phyloP scores from a whole-genome alignment of 768 basidiomycete species.

The Suillus spraguei region DNA sequence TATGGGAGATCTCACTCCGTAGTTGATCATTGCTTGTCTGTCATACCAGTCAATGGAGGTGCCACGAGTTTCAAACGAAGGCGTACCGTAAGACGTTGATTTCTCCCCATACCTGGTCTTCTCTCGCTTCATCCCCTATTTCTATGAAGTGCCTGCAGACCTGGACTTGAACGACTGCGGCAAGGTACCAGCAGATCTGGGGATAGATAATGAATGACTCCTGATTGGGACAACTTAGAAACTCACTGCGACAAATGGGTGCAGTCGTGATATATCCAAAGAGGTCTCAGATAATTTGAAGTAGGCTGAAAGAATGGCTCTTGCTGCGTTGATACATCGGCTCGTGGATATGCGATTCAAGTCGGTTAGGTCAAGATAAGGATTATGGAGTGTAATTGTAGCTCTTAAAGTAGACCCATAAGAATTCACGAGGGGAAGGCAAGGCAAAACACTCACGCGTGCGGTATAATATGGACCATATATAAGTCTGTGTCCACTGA shows the following conservation, averaged over 20 bases:
- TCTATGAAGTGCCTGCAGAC: slow-evolving; percentile 87
- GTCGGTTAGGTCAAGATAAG: slow-evolving; percentile 77
- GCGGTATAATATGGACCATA: slow-evolving; percentile 84
- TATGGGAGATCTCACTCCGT: slow-evolving; percentile 78
- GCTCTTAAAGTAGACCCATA: slow-evolving; percentile 51
- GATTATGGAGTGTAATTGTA: slow-evolving; percentile 84
- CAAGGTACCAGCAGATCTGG: slow-evolving; percentile 90
- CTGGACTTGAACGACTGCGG: slow-evolving; percentile 84
- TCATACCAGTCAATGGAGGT: slow-evolving; percentile 14
- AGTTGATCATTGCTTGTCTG: slow-evolving; percentile 84
- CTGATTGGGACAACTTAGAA: slow-evolving; percentile 9
- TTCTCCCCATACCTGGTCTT: slow-evolving; percentile 84
- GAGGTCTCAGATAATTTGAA: slow-evolving; percentile 82
- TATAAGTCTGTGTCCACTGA: slow-evolving; percentile 81
- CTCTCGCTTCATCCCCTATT: slow-evolving; percentile 69
- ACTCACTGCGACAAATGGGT: slow-evolving; percentile 81
- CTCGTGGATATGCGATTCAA: slow-evolving; percentile 62
- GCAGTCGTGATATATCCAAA: slow-evolving; percentile 75
- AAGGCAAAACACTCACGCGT: slow-evolving; percentile 61
- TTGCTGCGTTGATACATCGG: slow-evolving; percentile 76
- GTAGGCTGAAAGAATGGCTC: slow-evolving; percentile 72
- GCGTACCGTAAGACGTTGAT: slow-evolving; percentile 79
- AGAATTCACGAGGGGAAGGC: slow-evolving; percentile 8
- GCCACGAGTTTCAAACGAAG: background rate
- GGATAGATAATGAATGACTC: slow-evolving; percentile 18